A percentile compares a stretch with the other conserved stretches of the same genome.
Evolutionary conservation across 2,329 filamentous ascomycete genomes (phyloP).

Genomic region (Rhexocercosporidium sp.): DNA sequence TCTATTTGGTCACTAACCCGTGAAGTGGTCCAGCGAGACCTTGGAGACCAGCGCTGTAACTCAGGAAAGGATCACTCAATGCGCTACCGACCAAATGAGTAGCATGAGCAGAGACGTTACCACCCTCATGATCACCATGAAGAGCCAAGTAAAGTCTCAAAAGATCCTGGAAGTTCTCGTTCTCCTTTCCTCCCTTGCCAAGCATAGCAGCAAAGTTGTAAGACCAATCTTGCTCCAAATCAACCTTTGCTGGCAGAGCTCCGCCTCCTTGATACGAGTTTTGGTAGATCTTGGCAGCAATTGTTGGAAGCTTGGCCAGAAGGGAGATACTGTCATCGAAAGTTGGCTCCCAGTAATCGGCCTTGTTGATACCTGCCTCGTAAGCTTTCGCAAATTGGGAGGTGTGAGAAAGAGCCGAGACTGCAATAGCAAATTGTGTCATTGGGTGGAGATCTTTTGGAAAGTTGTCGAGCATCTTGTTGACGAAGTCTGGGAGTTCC

Average conservation of each 20-base stretch:
- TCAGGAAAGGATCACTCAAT: slow-evolving; percentile 92
- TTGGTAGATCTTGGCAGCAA: slow-evolving; percentile 97
- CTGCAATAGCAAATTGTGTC: slow-evolving; percentile 96
- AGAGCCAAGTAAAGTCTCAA: slow-evolving; percentile 93
- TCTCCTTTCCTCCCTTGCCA: slow-evolving; percentile 84
- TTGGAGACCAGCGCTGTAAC: slow-evolving; percentile 93
- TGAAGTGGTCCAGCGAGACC: slow-evolving; percentile 94
- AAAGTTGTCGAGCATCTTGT: slow-evolving; percentile 87
- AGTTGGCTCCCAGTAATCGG: slow-evolving; percentile 98
- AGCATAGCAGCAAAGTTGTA: slow-evolving; percentile 99
- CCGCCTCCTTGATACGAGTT: slow-evolving; percentile 82
- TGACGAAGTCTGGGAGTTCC: slow-evolving; percentile 79
- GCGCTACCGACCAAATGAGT: slow-evolving; percentile 96
- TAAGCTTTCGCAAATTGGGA: slow-evolving; percentile 94
- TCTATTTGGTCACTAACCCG: slow-evolving; percentile 55
- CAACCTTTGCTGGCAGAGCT: slow-evolving; percentile 75
- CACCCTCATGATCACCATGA: slow-evolving; percentile 97
- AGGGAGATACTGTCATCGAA: slow-evolving; percentile 95
- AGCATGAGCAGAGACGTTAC: slow-evolving; percentile 94
- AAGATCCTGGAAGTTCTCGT: slow-evolving; percentile 94
- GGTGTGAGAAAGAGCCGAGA: slow-evolving; percentile 94
- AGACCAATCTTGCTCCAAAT: slow-evolving; percentile 90
- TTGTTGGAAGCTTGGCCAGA: slow-evolving; percentile 93
- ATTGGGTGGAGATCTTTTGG: slow-evolving; percentile 93
- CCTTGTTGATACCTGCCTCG: slow-evolving; percentile 88